Conservation (phyloP, 805 yeast genomes). For the Candida xyloterini region DNA sequence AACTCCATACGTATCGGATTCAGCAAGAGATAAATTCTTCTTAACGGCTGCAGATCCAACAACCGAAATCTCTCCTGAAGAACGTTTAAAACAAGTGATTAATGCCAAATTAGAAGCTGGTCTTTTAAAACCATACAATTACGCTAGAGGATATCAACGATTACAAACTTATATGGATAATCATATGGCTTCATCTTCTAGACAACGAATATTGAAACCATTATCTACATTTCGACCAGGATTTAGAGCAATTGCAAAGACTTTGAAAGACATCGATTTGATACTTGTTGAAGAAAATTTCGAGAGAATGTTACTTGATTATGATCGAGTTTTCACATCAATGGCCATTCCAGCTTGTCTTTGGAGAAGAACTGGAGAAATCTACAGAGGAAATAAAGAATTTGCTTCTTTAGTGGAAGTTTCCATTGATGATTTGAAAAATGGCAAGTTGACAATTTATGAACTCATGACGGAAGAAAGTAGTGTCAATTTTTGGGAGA, state of each 20-base stretch:
- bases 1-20: conserved; percentile 50
- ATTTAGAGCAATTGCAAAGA: conserved; percentile 86
- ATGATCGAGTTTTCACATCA: conserved; percentile 91
- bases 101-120: conserved; percentile 95
- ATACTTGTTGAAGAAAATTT: conserved; percentile 91
- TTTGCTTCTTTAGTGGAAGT: conserved; percentile 92
- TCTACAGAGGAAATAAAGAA: conserved; percentile 91
- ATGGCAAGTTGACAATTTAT: conserved; percentile 88
- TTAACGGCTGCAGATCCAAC: conserved; percentile 97
- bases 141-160: conserved; percentile 90
- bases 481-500: conserved; percentile 97
- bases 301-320: conserved; percentile 88
- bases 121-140: conserved; percentile 84
- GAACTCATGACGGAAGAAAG: conserved; percentile 94
- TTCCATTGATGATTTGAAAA: conserved; percentile 83
- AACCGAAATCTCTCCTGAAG: conserved; percentile 90
- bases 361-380: conserved; percentile 97
- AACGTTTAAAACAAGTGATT: conserved; percentile 86
- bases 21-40: conserved; percentile 90
- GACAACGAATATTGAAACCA: conserved; percentile 84
- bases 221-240: conserved; percentile 86
- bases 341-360: conserved; percentile 98
- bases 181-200: conserved; percentile 79
- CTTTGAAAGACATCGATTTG: conserved; percentile 85
- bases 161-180: conserved; percentile 89